These are phyloP conservation scores for Gynandropsis gynandra DNA, from an alignment of 345 rosid species.

Conservation along the genomic window DNA sequence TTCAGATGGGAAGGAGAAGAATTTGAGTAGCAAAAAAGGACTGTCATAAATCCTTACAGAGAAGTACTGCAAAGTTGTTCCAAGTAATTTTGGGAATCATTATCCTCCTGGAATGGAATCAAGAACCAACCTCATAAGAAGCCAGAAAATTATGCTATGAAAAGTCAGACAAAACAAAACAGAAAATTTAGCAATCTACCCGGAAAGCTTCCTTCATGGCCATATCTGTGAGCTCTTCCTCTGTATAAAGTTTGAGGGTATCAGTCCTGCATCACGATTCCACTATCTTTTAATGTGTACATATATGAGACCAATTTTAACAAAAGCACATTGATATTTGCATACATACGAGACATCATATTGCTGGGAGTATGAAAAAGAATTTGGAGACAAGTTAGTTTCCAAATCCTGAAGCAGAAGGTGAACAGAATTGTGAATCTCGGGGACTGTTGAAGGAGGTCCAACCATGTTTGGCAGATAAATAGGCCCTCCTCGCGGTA, in stretches of 20 bases:
- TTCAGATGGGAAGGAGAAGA: constrained; percentile 3
- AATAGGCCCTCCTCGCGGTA: constrained; percentile 34
- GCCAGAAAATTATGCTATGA: constrained; percentile 1
- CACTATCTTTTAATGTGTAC: not conserved
- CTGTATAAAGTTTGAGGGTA: constrained; percentile 25
- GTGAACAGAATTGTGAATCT: constrained; percentile 25
- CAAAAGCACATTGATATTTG: not conserved
- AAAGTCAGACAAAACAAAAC: not conserved
- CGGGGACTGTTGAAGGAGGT: constrained; percentile 11
- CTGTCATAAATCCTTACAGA: constrained; percentile 13
- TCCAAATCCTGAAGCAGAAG: constrained; percentile 24
- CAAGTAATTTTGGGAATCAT: constrained; percentile 7
- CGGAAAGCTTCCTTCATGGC: constrained; percentile 32
- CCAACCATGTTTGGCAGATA: constrained; percentile 27
- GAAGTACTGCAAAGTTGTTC: constrained; percentile 6
- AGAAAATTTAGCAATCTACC: not conserved
- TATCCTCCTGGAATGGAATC: constrained; percentile 13
- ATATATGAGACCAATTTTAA: not conserved
- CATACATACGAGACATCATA: constrained; percentile 25
- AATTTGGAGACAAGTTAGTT: constrained; percentile 20
- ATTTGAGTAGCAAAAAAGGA: not conserved
- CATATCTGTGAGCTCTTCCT: constrained; percentile 28
- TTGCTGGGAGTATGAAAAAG: constrained; percentile 15
- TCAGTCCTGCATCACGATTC: constrained; percentile 21
- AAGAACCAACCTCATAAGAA: constrained; percentile 5